Percentiles rank a stretch among this genome's conserved stretches.
phyloP scores from a whole-genome alignment of 1,284 basidiomycete genomes.

The Singerocomus rubriflavus region DNA sequence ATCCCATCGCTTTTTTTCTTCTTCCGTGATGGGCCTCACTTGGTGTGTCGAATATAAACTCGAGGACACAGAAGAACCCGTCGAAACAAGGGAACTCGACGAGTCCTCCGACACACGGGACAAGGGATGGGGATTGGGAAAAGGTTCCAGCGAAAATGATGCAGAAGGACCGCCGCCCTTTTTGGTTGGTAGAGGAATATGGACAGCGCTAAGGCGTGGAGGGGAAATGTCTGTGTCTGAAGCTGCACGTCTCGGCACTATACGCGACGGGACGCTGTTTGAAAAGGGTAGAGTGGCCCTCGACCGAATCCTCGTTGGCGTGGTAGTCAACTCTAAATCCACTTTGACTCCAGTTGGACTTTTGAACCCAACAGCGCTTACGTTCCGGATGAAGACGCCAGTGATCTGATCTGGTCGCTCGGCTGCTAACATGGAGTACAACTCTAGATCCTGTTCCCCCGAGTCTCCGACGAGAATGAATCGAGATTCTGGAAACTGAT shows the following conservation, averaged over 20 bases:
- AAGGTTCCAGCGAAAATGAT: constrained; percentile 14
- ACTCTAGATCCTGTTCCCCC: constrained; percentile 86
- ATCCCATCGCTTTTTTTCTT: constrained; percentile 51
- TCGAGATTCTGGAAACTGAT: constrained; percentile 66
- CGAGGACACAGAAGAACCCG: constrained; percentile 24
- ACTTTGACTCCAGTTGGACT: constrained; percentile 55
- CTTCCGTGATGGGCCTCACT: constrained; percentile 37
- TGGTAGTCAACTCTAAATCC: constrained; percentile 26
- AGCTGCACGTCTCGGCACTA: constrained; percentile 21
- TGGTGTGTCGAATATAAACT: constrained; percentile 10
- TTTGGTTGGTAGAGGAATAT: constrained; percentile 15
- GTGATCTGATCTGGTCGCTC: constrained; percentile 66
- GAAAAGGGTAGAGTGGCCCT: constrained; percentile 11
- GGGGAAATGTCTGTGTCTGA: constrained; percentile 24
- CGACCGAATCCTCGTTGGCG: constrained; percentile 9
- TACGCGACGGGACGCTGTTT: not conserved
- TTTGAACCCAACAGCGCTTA: constrained; percentile 44
- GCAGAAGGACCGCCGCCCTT: constrained; percentile 29
- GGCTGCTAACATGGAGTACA: constrained; percentile 70
- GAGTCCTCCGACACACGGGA: constrained; percentile 21
- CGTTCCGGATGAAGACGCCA: constrained; percentile 78
- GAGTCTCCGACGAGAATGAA: constrained; percentile 88
- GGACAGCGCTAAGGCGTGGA: constrained; percentile 3
- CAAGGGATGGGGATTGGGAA: constrained; percentile 8
- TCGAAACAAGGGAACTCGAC: constrained; percentile 19